A percentile compares a stretch with the other conserved stretches of the same genome.
Conservation (phyloP, 2,329 filamentous ascomycete species). For the Paraphaeosphaeria minitans region DNA sequence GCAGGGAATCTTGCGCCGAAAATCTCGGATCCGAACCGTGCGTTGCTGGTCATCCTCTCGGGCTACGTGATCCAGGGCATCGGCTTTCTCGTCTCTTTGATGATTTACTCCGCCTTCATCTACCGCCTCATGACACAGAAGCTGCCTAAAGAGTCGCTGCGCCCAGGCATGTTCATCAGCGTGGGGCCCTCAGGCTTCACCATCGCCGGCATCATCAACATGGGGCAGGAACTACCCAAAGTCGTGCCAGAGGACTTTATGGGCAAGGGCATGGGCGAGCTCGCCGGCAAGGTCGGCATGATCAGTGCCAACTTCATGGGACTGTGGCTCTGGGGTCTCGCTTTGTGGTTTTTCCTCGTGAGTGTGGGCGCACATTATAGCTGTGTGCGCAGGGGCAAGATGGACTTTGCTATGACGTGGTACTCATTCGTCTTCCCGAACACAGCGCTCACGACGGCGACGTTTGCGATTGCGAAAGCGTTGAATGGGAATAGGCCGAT, state of each 20-base stretch:
- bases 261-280: constrained; percentile 55
- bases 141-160: constrained; percentile 73
- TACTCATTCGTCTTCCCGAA: constrained; percentile 84
- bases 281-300: constrained; percentile 61
- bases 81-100: constrained; percentile 69
- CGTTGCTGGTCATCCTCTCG: constrained; percentile 63
- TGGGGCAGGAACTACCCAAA: constrained; percentile 58
- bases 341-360: constrained; percentile 83
- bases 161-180: constrained; percentile 84
- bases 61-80: constrained; percentile 68
- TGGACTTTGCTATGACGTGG: constrained; percentile 85
- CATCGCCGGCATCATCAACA: constrained; percentile 63
- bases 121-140: constrained; percentile 90
- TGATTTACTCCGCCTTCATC: constrained; percentile 84
- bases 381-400: constrained; percentile 63
- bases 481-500: constrained; percentile 57
- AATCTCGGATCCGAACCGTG: constrained; percentile 46
- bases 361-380: constrained; percentile 77
- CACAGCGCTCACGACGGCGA: constrained; percentile 74
- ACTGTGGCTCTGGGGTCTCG: constrained; percentile 83
- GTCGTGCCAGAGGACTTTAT: constrained; percentile 61
- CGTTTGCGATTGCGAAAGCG: constrained; percentile 70
- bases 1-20: constrained; percentile 63
- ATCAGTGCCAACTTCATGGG: constrained; percentile 67
- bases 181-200: constrained; percentile 78